Base-by-base conservation (phyloP, 352 stramenopile species). In the Pythium sukuiense region DNA sequence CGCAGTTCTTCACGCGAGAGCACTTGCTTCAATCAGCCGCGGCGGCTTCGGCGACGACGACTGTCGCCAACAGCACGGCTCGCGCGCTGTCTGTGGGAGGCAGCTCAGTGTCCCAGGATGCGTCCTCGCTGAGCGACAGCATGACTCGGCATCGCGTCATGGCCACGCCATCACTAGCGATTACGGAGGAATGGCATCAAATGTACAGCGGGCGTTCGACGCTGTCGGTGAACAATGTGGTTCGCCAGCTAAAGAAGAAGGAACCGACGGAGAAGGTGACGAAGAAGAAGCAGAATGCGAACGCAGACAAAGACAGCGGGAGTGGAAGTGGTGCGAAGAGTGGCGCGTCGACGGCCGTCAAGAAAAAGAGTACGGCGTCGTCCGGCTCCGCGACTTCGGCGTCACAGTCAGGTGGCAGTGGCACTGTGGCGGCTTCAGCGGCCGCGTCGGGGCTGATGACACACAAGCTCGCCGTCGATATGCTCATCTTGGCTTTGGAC, bases 131-230 rank as follows among this genome's bases (percentile, higher is more conserved):
- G 11, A 67, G 57, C 45, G 85, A 93, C 53, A 88, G 83, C n/a
- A 91, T 90, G 74, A 82, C 77, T 26, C 76, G 85, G 0, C 89
- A 94, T 35, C 83, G 87, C 46, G 87, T 96, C 29, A 94, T 95
- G 88, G 88, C 88, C n/a, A 96, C 88, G 12, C 88, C 88, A 16
- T 88, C 85, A 5, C 73, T 96, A 48, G 88, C 87, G 33, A 91
- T 95, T 35, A 76, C 89, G 4, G 79, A 96, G 54, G 88, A 96
- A 53, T 96, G 87, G 81, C 74, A 90, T 41, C 79, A 84, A 57
- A 84, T 96, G 68, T 77, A 88, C 32, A 67, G 63, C 0, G 88
- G 88, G 4, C 69, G 87, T 18, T 96, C 87, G 27, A 89, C 77
- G 29, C 68, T 96, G 6, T 88, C 84, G 5, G 76, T 93, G 54